Evolutionary conservation across 2,329 filamentous ascomycete species (phyloP), one percentile per base, ranked within the genome.

Genomic region (Ascochyta lentis): DNA sequence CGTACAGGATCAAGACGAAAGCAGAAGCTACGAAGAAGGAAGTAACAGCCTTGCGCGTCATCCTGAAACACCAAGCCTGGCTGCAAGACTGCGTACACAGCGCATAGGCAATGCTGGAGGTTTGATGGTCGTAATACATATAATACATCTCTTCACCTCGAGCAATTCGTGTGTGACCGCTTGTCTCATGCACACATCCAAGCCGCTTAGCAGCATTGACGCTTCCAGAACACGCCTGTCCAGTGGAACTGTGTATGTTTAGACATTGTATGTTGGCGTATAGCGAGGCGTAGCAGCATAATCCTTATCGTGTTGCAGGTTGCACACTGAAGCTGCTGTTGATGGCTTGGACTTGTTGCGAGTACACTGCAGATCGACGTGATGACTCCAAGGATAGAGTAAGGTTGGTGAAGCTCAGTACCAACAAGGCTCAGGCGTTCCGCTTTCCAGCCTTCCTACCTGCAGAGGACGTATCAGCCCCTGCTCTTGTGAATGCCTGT

Each of bases 371-470:
- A 13, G 6, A 6, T n/a, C 15, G 5, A 41, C 4, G 2, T 26
- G 13, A 16, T 10, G 6, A 12, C 24, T 41, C 15, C 23, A 6
- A 41, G 15, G 9, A 13, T 27, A 7, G 24, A n/a, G 22, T 41
- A 9, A 5, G 9, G 3, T 8, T 6, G 4, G 3, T 27, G 15
- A n/a, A 27, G 39, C 4, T 23, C 4, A 42, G 10, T 10, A 35
- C 9, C 6, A 29, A 22, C 10, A 4, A 13, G 33, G 9, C 31
- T 69, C 61, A 73, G 24, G 43, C 51, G n/a, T 69, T 65, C 29
- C 70, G 49, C 54, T 72, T 72, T 6, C 53, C 42, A 16, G 60
- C 65, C 10, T 65, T 60, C 31, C 57, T 54, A 44, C 69, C 69
- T 12, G 55, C 38, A 2, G 64, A 67, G 5, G 70, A 71, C 3